Evolutionary conservation across 2,329 filamentous ascomycete genomes (phyloP), one percentile per base, ranked within the genome.

Genomic region (Ascochyta clinopodiicola): DNA sequence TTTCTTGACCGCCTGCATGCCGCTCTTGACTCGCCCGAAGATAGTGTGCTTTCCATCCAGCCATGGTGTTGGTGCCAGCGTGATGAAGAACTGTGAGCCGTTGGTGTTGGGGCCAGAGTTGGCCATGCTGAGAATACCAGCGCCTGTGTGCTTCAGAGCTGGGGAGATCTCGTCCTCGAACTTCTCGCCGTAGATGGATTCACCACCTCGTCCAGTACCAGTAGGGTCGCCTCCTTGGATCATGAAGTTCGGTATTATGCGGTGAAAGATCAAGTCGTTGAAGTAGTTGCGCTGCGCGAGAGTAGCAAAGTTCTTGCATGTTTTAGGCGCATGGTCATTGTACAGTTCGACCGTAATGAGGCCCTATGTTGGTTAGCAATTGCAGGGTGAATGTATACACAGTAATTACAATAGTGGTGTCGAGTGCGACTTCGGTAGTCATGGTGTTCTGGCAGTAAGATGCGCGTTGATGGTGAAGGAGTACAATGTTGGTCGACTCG

Each of bases 21-120:
- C 95, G 50, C 78, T 85, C 79, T 90, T 93, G 35, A 99, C 92
- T 49, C 94, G 81, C 1, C 95, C 95, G 73, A 99, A 99, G 64
- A 99, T 96, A 10, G 93, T 96, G 75, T 99, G 94, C 77, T 96
- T 97, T 21, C 93, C 92, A 77, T 99, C 95, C 56, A 99, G 79
- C 94, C 94, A 98, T 0, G 95, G 95, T 15, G 95, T 94, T 4
- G 94, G 94, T 7, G 92, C 94, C 31, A 98, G 82, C 0, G 95
- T 98, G 64, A 99, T 87, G 74, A 98, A 98, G 78, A 98, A 99
- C 78, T 98, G 95, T 55, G 87, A 91, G 21, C 94, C 94, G 75
- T 98, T 98, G 32, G 94, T 96, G 75, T 98, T 87, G 8, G 91
- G 91, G 0, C 95, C 95, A 15, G 88, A 87, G 78, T 99, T 99